phyloP scores from a whole-genome alignment of 352 stramenopile species.

The Pythium aquatile region DNA sequence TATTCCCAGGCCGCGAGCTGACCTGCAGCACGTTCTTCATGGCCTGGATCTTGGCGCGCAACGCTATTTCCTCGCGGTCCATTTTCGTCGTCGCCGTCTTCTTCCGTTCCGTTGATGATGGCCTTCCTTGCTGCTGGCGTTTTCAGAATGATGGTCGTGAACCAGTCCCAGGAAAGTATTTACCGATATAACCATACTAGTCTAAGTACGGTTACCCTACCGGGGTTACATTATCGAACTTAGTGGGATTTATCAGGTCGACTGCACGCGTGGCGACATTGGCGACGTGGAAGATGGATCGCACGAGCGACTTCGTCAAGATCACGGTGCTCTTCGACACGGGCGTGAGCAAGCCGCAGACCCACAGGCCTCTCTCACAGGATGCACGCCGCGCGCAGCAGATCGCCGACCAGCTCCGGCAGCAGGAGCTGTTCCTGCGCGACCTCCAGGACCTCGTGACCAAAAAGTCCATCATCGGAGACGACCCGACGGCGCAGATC shows the following conservation, averaged over 20 bases:
- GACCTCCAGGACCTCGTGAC: conserved; percentile 71
- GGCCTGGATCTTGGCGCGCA: conserved; percentile 82
- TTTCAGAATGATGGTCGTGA: conserved; percentile 1
- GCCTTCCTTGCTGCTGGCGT: neutral
- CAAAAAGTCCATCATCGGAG: conserved; percentile 77
- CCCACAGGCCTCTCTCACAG: conserved; percentile 65
- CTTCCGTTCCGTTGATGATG: neutral
- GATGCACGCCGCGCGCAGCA: conserved; percentile 74
- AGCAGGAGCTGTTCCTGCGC: conserved; percentile 78
- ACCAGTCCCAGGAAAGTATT: conserved; percentile 14
- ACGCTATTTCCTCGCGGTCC: conserved; percentile 53
- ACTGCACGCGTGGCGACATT: conserved; percentile 17
- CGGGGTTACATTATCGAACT: conserved; percentile 4
- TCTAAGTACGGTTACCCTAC: conserved; percentile 8
- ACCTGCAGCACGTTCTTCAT: conserved; percentile 75
- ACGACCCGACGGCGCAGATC: conserved; percentile 76
- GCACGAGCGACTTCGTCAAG: conserved; percentile 82
- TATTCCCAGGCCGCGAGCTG: conserved; percentile 22
- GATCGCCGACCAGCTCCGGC: conserved; percentile 74
- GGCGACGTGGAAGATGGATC: conserved; percentile 41
- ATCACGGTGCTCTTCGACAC: conserved; percentile 85
- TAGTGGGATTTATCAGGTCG: conserved; percentile 1
- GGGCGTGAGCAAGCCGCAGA: conserved; percentile 39
- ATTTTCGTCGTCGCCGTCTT: conserved; percentile 15
- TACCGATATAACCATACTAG: conserved; percentile 13